Percentiles rank a stretch among this genome's conserved stretches.
Conservation (phyloP, 202 grass and related monocot genomes). For the Saccharum hybrid region DNA sequence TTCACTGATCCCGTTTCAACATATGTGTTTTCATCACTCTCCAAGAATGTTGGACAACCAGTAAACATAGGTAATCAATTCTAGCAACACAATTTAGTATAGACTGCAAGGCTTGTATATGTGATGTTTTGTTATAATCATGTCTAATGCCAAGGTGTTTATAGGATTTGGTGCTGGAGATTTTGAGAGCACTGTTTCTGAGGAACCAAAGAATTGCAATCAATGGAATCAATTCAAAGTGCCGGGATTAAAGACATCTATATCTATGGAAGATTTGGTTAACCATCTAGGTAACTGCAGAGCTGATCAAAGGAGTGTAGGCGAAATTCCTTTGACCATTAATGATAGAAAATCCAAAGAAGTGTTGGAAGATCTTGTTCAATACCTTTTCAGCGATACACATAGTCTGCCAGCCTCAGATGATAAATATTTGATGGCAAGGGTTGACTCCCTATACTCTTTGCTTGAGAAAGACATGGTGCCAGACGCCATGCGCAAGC, state of each 20-base stretch:
- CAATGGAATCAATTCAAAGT: slow-evolving; percentile 46
- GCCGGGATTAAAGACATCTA: slow-evolving; percentile 44
- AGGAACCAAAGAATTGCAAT: slow-evolving; percentile 40
- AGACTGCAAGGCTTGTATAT: not conserved
- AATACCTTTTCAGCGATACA: slow-evolving; percentile 74
- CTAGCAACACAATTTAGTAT: not conserved
- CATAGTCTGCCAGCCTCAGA: slow-evolving; percentile 47
- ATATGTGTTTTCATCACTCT: slow-evolving; percentile 46
- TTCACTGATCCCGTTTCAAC: slow-evolving; percentile 52
- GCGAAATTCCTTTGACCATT: slow-evolving; percentile 42
- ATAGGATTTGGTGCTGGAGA: not conserved
- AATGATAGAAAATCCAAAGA: slow-evolving; percentile 46
- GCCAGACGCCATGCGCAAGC: not conserved
- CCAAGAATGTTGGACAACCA: slow-evolving; percentile 45
- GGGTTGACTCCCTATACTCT: slow-evolving; percentile 59
- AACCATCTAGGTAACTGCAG: slow-evolving; percentile 57
- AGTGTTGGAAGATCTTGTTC: slow-evolving; percentile 54
- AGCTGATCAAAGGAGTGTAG: slow-evolving; percentile 45
- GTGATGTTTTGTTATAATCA: not conserved
- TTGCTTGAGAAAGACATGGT: slow-evolving; percentile 54
- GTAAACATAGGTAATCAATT: slow-evolving; percentile 62
- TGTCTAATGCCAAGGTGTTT: slow-evolving; percentile 25
- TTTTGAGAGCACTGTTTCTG: slow-evolving; percentile 13
- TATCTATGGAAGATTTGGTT: slow-evolving; percentile 58
- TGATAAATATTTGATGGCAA: slow-evolving; percentile 62